Evolutionary conservation across 768 basidiomycete species (phyloP), one percentile per base, ranked within the genome.

Genomic region (Mycena maculata): DNA sequence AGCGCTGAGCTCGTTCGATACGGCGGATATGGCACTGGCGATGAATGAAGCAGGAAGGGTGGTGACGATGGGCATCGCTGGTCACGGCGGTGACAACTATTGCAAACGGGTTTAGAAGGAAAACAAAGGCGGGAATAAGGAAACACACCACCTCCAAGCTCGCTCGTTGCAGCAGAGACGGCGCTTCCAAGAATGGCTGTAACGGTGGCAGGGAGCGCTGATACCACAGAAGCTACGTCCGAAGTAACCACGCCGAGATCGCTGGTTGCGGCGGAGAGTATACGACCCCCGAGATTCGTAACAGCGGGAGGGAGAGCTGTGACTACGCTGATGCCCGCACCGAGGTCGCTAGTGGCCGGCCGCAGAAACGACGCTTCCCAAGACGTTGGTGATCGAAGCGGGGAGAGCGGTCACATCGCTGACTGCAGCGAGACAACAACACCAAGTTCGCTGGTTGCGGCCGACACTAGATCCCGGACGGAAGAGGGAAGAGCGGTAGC

Each of bases 61-160:
- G 13, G 57, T 47, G 9, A 58, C 27, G 31, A 58, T 47, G 2
- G 57, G 57, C n/a, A 20, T n/a, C 42, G 30, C 56, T 57, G 11
- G 56, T 57, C 28, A 31, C 39, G 16, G 39, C 8, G 39, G 39
- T 20, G 16, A 41, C 20, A 41, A 41, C 39, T 41, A 41, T 9
- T 18, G 15, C 10, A 41, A 41, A 18, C 18, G 39, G 20, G 16
- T 41, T 16, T 41, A 20, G 39, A 9, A 41, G 15, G 36, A 41
- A 4, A 41, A 41, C 9, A 41, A 41, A 4, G 39, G 18, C 6
- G 8, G 33, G 33, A 36, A 7, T 6, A 13, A 36, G 13, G 33
- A 36, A 36, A 36, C 13, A 36, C 8, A 6, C 8, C 13, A 36
- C 33, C 13, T 13, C 13, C 33, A 36, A 36, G 33, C 8, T 44